Evolutionary conservation across 306 rosid genomes (phyloP), one percentile per base, ranked within the genome.

Genomic region (Vicia faba): DNA sequence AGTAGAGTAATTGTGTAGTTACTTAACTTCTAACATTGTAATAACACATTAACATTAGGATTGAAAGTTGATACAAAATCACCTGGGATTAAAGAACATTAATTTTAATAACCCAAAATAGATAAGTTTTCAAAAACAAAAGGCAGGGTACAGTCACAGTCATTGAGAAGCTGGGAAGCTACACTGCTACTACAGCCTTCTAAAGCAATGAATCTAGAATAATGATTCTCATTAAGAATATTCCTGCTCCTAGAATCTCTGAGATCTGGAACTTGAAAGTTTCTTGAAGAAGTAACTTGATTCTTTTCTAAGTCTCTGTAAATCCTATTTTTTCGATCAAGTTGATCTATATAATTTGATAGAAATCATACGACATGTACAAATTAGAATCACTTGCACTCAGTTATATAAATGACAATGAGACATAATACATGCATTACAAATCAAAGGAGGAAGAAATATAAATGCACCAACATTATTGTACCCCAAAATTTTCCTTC

Each of bases 301-400:
- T 82, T 85, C 87, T 75, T 88, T 56, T 88, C 89, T 62, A 77
- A 10, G 72, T 85, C 95, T 79, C 43, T 83, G 63, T 85, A 91
- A 3, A 49, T 74, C 77, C 80, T 80, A 74, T 76, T 82, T 68
- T 79, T 33, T 71, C 83, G 85, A 79, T 86, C 87, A 77, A 77
- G 66, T 58, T 85, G 86, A 64, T 88, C 95, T 88, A 70, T 71
- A 77, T 26, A 66, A 18, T 74, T 68, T 45, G 13, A 69, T 33
- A 64, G 45, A 39, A 76, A 50, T 39, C 26, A 73, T 55, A 13
- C n/a, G 49, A 61, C n/a, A 53, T 16, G 28, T 33, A 69, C 43
- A 66, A 62, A 59, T 69, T 49, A 64, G 73, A 75, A 59, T 53
- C 11, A 16, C 36, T 28, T 35, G n/a, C 12, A 4, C 18, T 39